phyloP scores from a whole-genome alignment of 441 rosid genomes.

The Erodium moschatum region DNA sequence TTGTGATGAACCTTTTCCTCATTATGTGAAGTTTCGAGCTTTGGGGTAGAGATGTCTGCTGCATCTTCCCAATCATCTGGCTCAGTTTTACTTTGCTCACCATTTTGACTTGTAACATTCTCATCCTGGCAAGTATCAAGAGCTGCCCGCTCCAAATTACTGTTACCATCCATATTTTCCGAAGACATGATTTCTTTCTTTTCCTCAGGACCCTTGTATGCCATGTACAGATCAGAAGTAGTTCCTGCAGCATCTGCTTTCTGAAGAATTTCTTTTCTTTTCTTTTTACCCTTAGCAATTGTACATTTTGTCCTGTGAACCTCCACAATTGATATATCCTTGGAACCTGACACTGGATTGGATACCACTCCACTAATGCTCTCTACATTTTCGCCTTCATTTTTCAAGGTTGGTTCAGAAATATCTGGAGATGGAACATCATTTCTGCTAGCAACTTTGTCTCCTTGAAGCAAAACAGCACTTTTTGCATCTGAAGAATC shows the following conservation, averaged over 20 bases:
- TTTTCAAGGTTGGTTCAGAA: conserved; percentile 26
- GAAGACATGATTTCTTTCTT: conserved; percentile 41
- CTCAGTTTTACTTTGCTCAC: conserved; percentile 22
- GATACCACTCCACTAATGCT: conserved; percentile 21
- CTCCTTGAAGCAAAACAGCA: conserved; percentile 18
- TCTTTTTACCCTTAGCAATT: conserved; percentile 41
- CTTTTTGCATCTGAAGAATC: conserved; percentile 20
- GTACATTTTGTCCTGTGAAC: conserved; percentile 38
- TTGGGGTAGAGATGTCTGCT: conserved; percentile 71
- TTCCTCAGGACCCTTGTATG: conserved; percentile 85
- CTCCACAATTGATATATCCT: conserved; percentile 46
- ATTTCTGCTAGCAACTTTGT: conserved; percentile 19
- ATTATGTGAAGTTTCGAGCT: conserved; percentile 41
- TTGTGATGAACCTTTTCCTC: conserved; percentile 25
- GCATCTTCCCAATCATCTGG: conserved; percentile 83
- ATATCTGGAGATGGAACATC: conserved; percentile 20
- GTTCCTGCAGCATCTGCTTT: conserved; percentile 92
- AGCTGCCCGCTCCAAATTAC: conserved; percentile 33
- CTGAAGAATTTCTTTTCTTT: conserved; percentile 56
- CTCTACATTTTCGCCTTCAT: conserved; percentile 27
- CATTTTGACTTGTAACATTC: conserved; percentile 28
- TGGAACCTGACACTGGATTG: conserved; percentile 30
- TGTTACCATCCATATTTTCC: conserved; percentile 24
- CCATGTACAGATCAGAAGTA: conserved; percentile 73
- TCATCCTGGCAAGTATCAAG: conserved; percentile 27